These are phyloP conservation scores for Croton laevigatus DNA, from an alignment of 441 rosid species.

Conservation along the genomic window DNA sequence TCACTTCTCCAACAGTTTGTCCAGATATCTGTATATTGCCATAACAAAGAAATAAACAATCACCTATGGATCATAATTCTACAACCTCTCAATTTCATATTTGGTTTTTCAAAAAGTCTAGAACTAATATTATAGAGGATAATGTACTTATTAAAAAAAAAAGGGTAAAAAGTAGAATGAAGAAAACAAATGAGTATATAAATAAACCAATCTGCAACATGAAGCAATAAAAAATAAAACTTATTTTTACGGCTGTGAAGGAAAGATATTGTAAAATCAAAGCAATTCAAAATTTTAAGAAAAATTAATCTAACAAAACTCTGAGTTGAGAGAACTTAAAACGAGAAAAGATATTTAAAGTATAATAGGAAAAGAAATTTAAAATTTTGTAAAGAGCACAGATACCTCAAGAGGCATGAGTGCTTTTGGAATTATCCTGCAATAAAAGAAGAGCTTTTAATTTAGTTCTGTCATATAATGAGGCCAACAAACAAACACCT, in stretches of 20 bases:
- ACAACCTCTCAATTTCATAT: background rate
- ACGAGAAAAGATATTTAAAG: conserved; percentile 11
- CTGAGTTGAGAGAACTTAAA: conserved; percentile 3
- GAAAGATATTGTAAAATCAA: background rate
- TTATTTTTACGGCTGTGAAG: background rate
- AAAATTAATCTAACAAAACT: background rate
- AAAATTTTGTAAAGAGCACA: conserved; percentile 10
- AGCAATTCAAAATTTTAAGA: background rate
- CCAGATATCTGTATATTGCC: conserved; percentile 71
- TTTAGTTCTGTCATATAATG: conserved; percentile 14
- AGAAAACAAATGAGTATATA: background rate
- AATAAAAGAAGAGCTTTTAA: conserved; percentile 28
- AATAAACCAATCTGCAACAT: background rate
- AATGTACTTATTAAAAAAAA: background rate
- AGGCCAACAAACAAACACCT: conserved; percentile 25
- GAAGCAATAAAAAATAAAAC: background rate
- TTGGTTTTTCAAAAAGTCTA: background rate
- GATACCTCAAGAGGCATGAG: conserved; percentile 90
- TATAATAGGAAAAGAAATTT: background rate
- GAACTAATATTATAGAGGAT: background rate
- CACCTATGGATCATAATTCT: conserved; percentile 11
- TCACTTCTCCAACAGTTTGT: conserved; percentile 80
- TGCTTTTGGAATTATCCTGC: conserved; percentile 91
- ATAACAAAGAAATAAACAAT: background rate
- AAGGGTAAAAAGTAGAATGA: background rate